Evolutionary conservation across 176 grass and related monocot genomes (phyloP), one percentile per base, ranked within the genome.

Genomic region (Cymbopogon citratus): DNA sequence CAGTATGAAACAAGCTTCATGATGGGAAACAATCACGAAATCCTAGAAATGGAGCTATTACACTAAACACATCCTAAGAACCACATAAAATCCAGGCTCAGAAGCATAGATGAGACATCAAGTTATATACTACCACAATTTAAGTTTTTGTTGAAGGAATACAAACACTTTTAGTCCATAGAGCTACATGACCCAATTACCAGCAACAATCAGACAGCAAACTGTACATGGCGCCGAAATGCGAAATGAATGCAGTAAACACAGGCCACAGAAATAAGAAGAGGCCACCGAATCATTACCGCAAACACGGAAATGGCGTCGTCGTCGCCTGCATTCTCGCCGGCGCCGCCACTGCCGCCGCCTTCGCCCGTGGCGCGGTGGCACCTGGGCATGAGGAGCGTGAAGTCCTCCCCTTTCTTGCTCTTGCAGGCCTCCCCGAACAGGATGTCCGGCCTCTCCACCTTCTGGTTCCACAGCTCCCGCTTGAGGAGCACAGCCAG

Each of bases 401-500:
- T 93, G 88, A 99, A 91, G 80, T 99, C 96, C 84, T 99, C 92
- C 69, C 92, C 91, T 87, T 99, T 99, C 93, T 93, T 99, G 74
- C 87, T 95, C 82, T 93, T 90, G 85, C 51, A 63, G n/a, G 90
- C 92, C 84, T 99, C 71, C 54, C 92, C 91, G 44, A 88, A 91
- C 74, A 95, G 73, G 52, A 99, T 79, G 80, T 95, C 92, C 66
- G 96, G 96, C 70, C 84, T 93, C 92, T 99, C 96, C 69, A 75
- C 87, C 85, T 85, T 93, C 92, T 95, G 90, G 83, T 91, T 91
- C 64, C 85, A 93, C 74, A 95, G 83, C 83, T 99, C 96, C 62
- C 87, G 78, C 85, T 94, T 99, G 25, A 99, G 85, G 78, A 99
- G 89, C 79, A 99, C 91, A 27, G 96, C 96, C 81, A 99, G 82